Evolutionary conservation across 441 rosid species (phyloP).

Genomic region (California macrophylla): DNA sequence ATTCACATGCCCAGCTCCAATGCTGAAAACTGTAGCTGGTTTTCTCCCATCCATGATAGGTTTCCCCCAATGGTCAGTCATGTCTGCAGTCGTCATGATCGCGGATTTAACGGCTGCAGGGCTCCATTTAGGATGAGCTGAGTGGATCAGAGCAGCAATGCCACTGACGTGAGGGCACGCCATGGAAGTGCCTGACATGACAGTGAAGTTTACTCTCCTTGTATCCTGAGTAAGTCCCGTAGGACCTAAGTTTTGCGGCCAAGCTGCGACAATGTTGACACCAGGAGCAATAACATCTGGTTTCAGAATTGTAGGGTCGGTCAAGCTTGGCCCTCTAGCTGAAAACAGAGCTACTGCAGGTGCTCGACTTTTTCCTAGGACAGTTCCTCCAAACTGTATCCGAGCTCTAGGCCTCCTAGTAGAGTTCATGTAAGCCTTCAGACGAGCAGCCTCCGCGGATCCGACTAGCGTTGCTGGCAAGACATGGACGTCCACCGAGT

Average conservation of each 20-base stretch:
- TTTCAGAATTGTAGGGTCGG: conserved; percentile 43
- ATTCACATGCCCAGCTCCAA: conserved; percentile 65
- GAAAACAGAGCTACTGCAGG: conserved; percentile 60
- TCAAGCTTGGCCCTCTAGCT: conserved; percentile 55
- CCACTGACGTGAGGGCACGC: conserved; percentile 69
- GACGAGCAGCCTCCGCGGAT: conserved; percentile 28
- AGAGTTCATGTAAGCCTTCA: conserved; percentile 44
- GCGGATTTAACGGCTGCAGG: conserved; percentile 62
- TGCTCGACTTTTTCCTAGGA: conserved; percentile 42
- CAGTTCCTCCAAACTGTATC: conserved; percentile 41
- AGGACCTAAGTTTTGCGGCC: conserved; percentile 69
- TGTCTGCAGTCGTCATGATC: conserved; percentile 54
- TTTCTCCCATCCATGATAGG: conserved; percentile 44
- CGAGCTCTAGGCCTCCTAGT: conserved; percentile 39
- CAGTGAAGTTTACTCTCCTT: conserved; percentile 58
- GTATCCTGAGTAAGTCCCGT: conserved; percentile 48
- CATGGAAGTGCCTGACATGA: conserved; percentile 76
- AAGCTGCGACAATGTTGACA: conserved; percentile 63
- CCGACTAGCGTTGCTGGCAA: conserved; percentile 49
- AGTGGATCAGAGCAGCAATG: conserved; percentile 42
- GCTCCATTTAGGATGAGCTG: conserved; percentile 51
- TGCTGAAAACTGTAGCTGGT: conserved; percentile 36
- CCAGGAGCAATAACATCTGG: conserved; percentile 70
- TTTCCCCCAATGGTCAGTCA: conserved; percentile 41
- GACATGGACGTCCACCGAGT: conserved; percentile 55